A percentile compares a stretch with the other conserved stretches of the same genome.
Conservation (phyloP, 179 eudicot genomes). For the Silene coronaria region DNA sequence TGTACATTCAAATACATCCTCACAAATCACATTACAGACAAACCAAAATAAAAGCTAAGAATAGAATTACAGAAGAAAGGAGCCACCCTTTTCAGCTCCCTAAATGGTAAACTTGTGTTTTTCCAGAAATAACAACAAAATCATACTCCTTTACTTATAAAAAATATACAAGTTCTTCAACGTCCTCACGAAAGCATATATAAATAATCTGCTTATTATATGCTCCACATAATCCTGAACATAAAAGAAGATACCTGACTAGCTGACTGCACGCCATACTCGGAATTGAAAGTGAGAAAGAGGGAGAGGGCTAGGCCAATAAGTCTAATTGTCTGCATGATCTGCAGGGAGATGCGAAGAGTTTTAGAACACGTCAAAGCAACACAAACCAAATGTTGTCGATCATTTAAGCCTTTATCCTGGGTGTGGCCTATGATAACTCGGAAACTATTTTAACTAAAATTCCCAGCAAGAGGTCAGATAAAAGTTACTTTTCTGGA, state of each 20-base stretch:
- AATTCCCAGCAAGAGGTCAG: not conserved
- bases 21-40: not conserved
- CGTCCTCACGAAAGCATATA: not conserved
- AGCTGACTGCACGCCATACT: conserved; percentile 99
- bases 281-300: conserved; percentile 59
- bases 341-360: conserved; percentile 40
- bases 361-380: conserved; percentile 2
- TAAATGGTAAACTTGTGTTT: not conserved
- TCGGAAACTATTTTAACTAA: too few species aligned
- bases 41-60: not conserved
- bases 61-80: not conserved
- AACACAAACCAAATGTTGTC: not conserved
- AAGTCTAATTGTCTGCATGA: conserved; percentile 91
- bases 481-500: not conserved
- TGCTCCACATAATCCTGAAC: not conserved
- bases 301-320: conserved; percentile 85
- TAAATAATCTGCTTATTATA: not conserved
- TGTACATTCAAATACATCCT: conserved; percentile 3
- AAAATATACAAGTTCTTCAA: not conserved
- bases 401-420: not conserved
- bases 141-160: not conserved
- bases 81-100: not conserved
- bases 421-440: too few species aligned
- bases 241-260: conserved; percentile 59
- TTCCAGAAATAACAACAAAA: not conserved